Evolutionary conservation across 129 eudicot species (phyloP), one percentile per base, ranked within the genome.

Genomic region (Scalesia atractyloides): DNA sequence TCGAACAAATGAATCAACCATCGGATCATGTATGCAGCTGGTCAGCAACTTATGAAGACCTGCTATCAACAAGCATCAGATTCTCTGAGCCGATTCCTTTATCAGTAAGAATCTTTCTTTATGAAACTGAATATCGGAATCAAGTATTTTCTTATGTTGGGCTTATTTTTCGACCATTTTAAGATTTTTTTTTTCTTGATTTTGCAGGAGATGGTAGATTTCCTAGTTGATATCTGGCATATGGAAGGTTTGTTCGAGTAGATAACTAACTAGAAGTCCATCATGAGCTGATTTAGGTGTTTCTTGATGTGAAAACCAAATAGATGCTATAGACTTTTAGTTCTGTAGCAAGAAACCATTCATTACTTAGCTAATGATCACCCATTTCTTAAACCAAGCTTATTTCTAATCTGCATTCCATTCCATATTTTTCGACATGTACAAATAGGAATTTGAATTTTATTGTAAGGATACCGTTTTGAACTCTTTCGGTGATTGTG

Each of bases 181-280:
- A 24, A 22, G 1, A 13, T 14, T 58, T 34, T 13, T 49, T 69
- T 17, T 46, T 10, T 37, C 14, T 2, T 76, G 78, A 62, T 9
- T 68, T 69, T 76, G 84, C 87, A 89, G 92, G 91, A 89, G 73
- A 86, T 89, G 96, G 92, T 84, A 65, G 89, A 86, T 79, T 89
- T 89, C 33, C 77, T 89, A 24, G 96, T 89, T 34, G 96, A 89
- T 54, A 89, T 80, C 5, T 89, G 96, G 96, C 81, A 79, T 13
- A 86, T 69, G 49, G 92, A 89, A 72, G 92, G 92, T 59, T 82
- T 86, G 11, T 86, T 20, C 24, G 96, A 86, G 57, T 86, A 84
- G 78, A 63, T 39, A 2, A 10, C 30, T 48, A 17, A 26, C 30
- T 30, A 70, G n/a, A 37, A 57, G 36, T 64, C 66, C 64, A 51